A percentile compares a stretch with the other conserved stretches of the same genome.
phyloP scores from a whole-genome alignment of 2,329 filamentous ascomycete genomes.

The Hypomyces perniciosus region DNA sequence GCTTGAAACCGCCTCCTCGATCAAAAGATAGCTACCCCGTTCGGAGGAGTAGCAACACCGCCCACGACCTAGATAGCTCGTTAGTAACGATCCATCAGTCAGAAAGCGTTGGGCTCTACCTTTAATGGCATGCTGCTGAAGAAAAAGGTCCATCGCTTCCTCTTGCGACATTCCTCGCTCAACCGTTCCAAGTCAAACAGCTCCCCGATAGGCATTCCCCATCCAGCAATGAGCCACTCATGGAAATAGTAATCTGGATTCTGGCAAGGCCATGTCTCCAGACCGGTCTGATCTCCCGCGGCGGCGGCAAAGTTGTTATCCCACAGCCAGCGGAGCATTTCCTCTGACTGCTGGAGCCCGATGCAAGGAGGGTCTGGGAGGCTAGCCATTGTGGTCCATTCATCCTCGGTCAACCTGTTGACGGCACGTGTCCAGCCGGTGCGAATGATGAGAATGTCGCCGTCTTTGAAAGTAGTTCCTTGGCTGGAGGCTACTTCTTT shows the following conservation, averaged over 20 bases:
- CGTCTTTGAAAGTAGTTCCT: slow-evolving; percentile 36
- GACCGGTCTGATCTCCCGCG: slow-evolving; percentile 47
- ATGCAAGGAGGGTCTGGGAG: slow-evolving; percentile 24
- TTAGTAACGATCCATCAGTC: not conserved
- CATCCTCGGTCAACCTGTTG: slow-evolving; percentile 28
- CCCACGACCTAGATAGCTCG: slow-evolving; percentile 22
- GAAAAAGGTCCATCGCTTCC: slow-evolving; percentile 34
- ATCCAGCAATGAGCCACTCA: slow-evolving; percentile 42
- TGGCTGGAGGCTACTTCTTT: slow-evolving; percentile 39
- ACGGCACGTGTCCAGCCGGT: slow-evolving; percentile 45
- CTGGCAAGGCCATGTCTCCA: slow-evolving; percentile 43
- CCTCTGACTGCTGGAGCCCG: slow-evolving; percentile 43
- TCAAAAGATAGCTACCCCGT: slow-evolving; percentile 34
- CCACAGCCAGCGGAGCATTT: slow-evolving; percentile 52
- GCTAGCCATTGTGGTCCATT: slow-evolving; percentile 31
- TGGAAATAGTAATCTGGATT: slow-evolving; percentile 30
- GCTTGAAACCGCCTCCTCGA: not conserved
- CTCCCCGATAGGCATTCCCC: slow-evolving; percentile 47
- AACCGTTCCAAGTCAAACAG: slow-evolving; percentile 40
- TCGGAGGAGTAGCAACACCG: slow-evolving; percentile 34
- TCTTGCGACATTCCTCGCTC: slow-evolving; percentile 26
- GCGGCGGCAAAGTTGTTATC: slow-evolving; percentile 49
- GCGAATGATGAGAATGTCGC: slow-evolving; percentile 53
- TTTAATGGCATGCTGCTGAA: slow-evolving; percentile 33
- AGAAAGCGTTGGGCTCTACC: slow-evolving; percentile 3